Base-by-base conservation (phyloP, 306 rosid genomes). In the Castanea sativa region DNA sequence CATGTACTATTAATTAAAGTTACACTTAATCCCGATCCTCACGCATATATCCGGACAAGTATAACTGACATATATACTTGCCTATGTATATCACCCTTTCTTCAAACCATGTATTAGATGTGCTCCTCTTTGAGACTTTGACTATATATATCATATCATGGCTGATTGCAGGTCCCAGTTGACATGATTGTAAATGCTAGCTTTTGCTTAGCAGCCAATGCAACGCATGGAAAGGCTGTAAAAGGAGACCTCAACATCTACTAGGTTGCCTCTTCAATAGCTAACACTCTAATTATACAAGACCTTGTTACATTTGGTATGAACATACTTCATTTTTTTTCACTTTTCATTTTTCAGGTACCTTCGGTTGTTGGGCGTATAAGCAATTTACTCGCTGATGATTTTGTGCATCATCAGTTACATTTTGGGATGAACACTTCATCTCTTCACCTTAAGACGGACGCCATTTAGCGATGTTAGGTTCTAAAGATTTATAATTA, bases 111-210 rank as follows among this genome's bases (percentile, higher is more conserved):
- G 45, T 7, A 41, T 2, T 41, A 41, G 45, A 0, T 0, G 7
- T 41, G 45, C 45, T 41, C 3, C 45, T 41, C 45, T 41, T 41
- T 41, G 45, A 41, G 45, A 8, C 12, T 41, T 41, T 41, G 45
- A 41, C 11, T 1, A 41, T 41, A 41, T 41, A 41, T 8, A 8
- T 11, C 23, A 19, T 25, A 72, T 20, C 2, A 8, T 52, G 27
- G 19, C 15, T 72, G 4, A 25, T 15, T 74, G 53, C 20, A 33
- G 55, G 68, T 74, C 15, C 77, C 69, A 32, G 77, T 18, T 20
- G 77, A 74, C 55, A 74, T 74, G 69, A 67, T 74, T 4, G 77
- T 74, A 5, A 74, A 74, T 32, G 77, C 77, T 3, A 20, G 68
- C 45, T 41, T 41, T 41, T 7, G 45, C 1, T 27, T 74, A 27